Conservation (phyloP, 257 asterid species). For the Verbascum thapsus region DNA sequence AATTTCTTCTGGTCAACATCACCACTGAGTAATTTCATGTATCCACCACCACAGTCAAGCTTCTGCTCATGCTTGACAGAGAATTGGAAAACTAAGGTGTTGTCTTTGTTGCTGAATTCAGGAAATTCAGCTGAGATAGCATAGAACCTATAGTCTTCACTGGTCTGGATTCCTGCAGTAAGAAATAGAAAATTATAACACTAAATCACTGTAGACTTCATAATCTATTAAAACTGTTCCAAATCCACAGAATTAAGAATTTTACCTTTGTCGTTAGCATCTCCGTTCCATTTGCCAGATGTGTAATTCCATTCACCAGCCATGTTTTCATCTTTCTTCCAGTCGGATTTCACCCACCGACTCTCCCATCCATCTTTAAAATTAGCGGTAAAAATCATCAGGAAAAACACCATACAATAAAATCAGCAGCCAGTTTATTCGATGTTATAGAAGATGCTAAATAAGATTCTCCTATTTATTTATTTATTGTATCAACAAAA, state of each 20-base stretch:
- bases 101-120: conserved; percentile 92
- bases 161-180: conserved; percentile 84
- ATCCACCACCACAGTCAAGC: conserved; percentile 99
- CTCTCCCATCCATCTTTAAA: conserved; percentile 85
- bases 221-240: neutral
- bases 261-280: conserved; percentile 71
- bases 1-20: conserved; percentile 87
- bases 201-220: neutral
- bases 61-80: conserved; percentile 98
- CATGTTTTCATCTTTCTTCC: conserved; percentile 91
- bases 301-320: conserved; percentile 99
- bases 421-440: conserved; percentile 27
- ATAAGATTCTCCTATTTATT: neutral
- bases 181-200: neutral
- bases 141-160: conserved; percentile 87
- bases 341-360: conserved; percentile 93
- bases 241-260: neutral
- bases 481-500: neutral
- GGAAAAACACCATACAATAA: conserved; percentile 4
- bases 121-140: conserved; percentile 97
- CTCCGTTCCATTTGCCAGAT: conserved; percentile 95
- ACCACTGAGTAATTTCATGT: conserved; percentile 92
- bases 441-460: conserved; percentile 32
- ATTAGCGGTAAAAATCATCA: conserved; percentile 26
- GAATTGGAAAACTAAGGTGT: conserved; percentile 85